Base-by-base conservation (phyloP, 768 basidiomycete species). In the Panaeolus papilionaceus region DNA sequence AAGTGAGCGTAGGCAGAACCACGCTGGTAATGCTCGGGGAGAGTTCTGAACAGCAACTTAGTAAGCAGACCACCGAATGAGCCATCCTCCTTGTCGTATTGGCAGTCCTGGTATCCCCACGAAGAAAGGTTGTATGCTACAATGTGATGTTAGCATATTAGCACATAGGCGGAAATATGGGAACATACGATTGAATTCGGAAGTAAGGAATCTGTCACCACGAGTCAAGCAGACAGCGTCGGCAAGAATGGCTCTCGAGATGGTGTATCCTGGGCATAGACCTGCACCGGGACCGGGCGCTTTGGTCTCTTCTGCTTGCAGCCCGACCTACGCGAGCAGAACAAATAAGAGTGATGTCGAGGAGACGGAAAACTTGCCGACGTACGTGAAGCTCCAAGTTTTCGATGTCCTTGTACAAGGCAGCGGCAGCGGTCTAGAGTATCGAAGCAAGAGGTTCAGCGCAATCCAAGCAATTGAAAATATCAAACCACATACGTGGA, bases 231-330 rank as follows among this genome's bases (percentile, higher is more conserved):
- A 88, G 40, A 94, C 89, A 1, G 92, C 93, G 74, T 94, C 92
- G 11, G 89, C 83, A 14, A 96, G 81, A 69, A 96, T 95, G n/a
- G 92, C 91, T 51, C 94, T 84, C 7, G 92, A 92, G 70, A 93
- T 90, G 4, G 94, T 94, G 79, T 89, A 94, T 33, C 92, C 92
- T 4, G 92, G 92, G 75, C 92, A 94, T 4, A 94, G 75, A 11
- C 93, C 93, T 6, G 91, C 89, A 7, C 92, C 94, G 0, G 87
- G 84, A 26, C 82, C 82, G 6, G 88, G 85, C 2, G 71, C 68
- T 73, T 94, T 94, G 2, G 90, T 73, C 71, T 93, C 82, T 75
- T 95, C 93, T 5, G 91, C 91, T 78, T 89, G 89, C 38, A 92
- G 77, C 10, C 90, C 90, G 38, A 88, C 85, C 86, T 88, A 66